phyloP scores from a whole-genome alignment of 2,329 filamentous ascomycete species.

The Aspergillus uvarum region DNA sequence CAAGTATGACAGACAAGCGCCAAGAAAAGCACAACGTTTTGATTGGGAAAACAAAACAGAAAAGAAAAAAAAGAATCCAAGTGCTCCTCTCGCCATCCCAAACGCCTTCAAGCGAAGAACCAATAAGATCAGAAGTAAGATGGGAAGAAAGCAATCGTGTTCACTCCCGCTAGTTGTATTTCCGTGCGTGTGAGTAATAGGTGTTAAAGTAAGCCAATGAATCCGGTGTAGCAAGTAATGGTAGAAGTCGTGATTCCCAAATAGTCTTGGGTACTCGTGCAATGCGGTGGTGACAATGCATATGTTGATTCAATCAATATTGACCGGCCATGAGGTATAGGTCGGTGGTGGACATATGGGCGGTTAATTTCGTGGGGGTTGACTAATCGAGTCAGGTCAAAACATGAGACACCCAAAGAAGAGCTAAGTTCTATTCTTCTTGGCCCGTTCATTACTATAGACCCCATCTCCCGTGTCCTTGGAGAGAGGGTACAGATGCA shows the following conservation, averaged over 20 bases:
- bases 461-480: conserved; percentile 10
- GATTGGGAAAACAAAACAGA: background rate
- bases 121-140: no score
- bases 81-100: no score
- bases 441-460: conserved; percentile 17
- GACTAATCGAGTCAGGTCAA: no score
- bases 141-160: no score
- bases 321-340: background rate
- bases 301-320: background rate
- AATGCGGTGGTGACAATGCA: background rate
- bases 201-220: no score
- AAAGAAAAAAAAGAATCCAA: background rate
- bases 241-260: no score
- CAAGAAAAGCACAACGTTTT: background rate
- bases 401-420: background rate
- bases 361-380: background rate
- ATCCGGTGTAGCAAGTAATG: no score
- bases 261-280: background rate
- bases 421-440: conserved; percentile 12
- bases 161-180: no score
- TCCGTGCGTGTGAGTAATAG: no score
- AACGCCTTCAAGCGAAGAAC: no score
- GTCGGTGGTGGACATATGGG: background rate
- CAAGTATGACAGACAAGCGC: no score
- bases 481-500: conserved; percentile 43